Base-by-base conservation (phyloP, 2,329 filamentous ascomycete genomes). In the Aspergillus pseudoviridinutans region DNA sequence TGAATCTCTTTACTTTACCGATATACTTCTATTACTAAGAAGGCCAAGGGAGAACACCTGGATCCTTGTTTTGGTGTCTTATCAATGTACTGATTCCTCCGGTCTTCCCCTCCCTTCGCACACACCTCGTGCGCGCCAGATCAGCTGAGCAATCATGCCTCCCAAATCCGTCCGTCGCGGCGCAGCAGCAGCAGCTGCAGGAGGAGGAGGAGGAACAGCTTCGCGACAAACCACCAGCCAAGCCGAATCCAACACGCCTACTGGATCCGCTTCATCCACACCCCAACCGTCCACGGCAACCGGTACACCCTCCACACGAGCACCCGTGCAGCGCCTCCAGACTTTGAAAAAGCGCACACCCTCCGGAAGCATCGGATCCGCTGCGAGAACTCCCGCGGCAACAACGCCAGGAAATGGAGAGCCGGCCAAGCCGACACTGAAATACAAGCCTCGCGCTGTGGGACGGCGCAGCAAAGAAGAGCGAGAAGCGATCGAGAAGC, bases 381-480 rank as follows among this genome's bases (percentile, higher is more conserved):
- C 68, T 10, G 50, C 60, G 28, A 55, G 53, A 55, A 55, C 58
- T 29, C 50, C 63, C 1, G 55, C 58, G 55, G 59, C 60, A 10
- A 60, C 57, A 20, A 12, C 44, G 6, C 55, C 65, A 9, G 53
- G 59, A n/a, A 29, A n/a, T 32, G 68, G 68, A 10, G 70, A 73
- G 49, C 59, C 69, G 1, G 61, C 69, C 2, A 76, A 75, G 55
- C 74, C 75, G 6, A 68, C 68, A 2, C 62, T 79, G 32, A 79
- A 78, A 59, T 77, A 75, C 56, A 71, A 76, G 60, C 78, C 78
- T 4, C 75, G 74, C 51, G 70, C 72, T 2, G 71, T 75, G 7
- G 65, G 61, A 6, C 76, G 77, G 12, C 74, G 75, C 50, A 77
- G 74, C 59, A 78, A 79, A 63, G 75, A 76, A 57, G 77, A 79